phyloP scores from a whole-genome alignment of 108 stramenopile genomes.

The Cyclotella baltica region DNA sequence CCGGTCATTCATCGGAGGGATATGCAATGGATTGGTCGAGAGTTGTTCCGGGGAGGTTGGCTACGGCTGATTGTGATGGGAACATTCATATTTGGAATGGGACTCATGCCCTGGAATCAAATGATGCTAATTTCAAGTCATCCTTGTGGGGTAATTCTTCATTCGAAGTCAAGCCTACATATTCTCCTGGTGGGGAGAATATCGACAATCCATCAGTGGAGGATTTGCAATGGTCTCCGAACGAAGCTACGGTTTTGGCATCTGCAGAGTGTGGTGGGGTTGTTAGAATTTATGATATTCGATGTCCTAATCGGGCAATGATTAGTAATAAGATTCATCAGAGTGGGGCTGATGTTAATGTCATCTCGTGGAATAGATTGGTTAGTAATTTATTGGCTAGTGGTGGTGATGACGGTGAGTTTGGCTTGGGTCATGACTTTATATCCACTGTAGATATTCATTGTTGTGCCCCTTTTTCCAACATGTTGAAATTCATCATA shows the following conservation, averaged over 20 bases:
- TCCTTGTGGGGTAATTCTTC: constrained; percentile 52
- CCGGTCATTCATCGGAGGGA: constrained; percentile 87
- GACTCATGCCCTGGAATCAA: constrained; percentile 31
- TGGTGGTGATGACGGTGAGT: constrained; percentile 94
- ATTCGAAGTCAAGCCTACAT: constrained; percentile 58
- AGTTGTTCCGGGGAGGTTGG: constrained; percentile 75
- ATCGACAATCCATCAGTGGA: constrained; percentile 84
- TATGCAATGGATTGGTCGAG: constrained; percentile 95
- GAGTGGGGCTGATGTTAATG: constrained; percentile 92
- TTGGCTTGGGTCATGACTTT: background rate
- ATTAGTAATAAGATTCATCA: constrained; percentile 76
- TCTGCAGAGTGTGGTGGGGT: constrained; percentile 83
- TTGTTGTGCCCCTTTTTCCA: background rate
- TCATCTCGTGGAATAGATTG: constrained; percentile 93
- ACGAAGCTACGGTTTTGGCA: constrained; percentile 94
- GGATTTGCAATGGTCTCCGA: constrained; percentile 97
- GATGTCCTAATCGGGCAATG: constrained; percentile 86
- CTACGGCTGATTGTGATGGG: constrained; percentile 92
- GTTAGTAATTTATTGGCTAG: constrained; percentile 94
- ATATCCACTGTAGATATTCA: background rate
- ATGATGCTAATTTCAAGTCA: constrained; percentile 18
- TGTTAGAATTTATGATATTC: constrained; percentile 92
- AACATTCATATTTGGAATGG: constrained; percentile 87
- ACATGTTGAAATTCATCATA: background rate
- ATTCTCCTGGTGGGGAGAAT: constrained; percentile 53